Percentiles rank a stretch among this genome's conserved stretches.
Conservation (phyloP, 2,329 filamentous ascomycete genomes). For the Hypoxylon sp. region DNA sequence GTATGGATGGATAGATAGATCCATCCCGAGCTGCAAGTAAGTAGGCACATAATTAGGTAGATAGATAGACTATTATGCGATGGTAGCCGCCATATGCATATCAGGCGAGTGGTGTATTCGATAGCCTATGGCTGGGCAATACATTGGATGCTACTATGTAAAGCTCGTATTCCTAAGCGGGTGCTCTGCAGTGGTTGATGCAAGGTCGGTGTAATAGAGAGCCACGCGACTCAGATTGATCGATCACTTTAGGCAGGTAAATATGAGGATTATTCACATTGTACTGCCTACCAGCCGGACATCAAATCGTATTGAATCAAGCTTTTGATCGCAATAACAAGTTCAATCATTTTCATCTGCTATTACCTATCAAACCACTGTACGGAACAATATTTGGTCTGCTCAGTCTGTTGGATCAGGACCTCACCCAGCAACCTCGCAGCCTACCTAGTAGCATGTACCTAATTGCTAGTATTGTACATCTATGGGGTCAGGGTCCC, state of each 20-base stretch:
- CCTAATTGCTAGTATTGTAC: neutral
- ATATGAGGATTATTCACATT: slow-evolving; percentile 12
- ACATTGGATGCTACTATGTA: slow-evolving; percentile 10
- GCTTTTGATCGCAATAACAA: slow-evolving; percentile 5
- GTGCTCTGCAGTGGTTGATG: neutral
- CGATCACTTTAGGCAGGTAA: slow-evolving; percentile 27
- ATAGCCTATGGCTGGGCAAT: slow-evolving; percentile 23
- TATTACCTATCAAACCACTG: neutral
- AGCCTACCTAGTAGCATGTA: too few species aligned
- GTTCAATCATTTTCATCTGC: slow-evolving; percentile 3
- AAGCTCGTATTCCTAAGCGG: slow-evolving; percentile 35
- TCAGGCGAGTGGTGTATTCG: slow-evolving; percentile 23
- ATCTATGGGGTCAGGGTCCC: slow-evolving; percentile 33
- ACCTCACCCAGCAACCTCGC: slow-evolving; percentile 12
- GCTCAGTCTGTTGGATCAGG: neutral
- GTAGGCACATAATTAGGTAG: neutral
- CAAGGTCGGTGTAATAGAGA: slow-evolving; percentile 29
- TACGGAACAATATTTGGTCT: neutral
- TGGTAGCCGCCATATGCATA: slow-evolving; percentile 32
- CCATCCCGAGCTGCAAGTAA: slow-evolving; percentile 3
- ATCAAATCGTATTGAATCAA: neutral
- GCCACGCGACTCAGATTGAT: slow-evolving; percentile 40
- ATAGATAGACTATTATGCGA: too few species aligned
- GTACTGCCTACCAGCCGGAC: slow-evolving; percentile 9
- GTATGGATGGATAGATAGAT: slow-evolving; percentile 8